These are phyloP conservation scores for Geum urbanum DNA, from an alignment of 306 rosid genomes.

Conservation along the genomic window DNA sequence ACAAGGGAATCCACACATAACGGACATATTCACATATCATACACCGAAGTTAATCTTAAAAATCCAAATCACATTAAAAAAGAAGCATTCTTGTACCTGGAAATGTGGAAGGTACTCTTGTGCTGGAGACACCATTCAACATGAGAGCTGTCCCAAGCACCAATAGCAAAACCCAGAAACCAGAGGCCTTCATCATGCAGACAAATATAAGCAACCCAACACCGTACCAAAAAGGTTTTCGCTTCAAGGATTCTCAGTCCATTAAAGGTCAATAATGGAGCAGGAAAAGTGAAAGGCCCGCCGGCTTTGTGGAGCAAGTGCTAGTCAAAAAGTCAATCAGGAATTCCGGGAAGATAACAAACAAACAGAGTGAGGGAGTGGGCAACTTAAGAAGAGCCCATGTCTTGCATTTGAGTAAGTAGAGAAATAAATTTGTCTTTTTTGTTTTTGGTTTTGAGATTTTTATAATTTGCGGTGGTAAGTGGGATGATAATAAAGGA, in stretches of 20 bases:
- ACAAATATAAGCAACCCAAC: not conserved
- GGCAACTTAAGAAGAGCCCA: slow-evolving; percentile 15
- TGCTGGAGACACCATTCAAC: slow-evolving; percentile 29
- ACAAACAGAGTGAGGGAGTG: slow-evolving; percentile 1
- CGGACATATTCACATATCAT: not conserved
- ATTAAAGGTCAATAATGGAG: not conserved
- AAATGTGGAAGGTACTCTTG: slow-evolving; percentile 18
- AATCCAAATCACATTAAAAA: not conserved
- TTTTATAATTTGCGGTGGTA: not conserved
- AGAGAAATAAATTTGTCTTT: not conserved
- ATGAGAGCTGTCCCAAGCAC: slow-evolving; percentile 27
- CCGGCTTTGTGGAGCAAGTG: slow-evolving; percentile 15
- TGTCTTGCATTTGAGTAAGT: slow-evolving; percentile 10
- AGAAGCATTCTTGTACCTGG: slow-evolving; percentile 29
- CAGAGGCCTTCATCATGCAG: slow-evolving; percentile 63
- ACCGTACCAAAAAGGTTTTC: not conserved
- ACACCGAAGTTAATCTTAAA: not conserved
- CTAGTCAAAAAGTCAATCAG: slow-evolving; percentile 18
- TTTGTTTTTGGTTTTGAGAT: not conserved
- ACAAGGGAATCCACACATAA: not conserved
- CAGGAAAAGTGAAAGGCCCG: not conserved
- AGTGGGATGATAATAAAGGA: slow-evolving; percentile 23
- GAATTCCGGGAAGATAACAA: slow-evolving; percentile 22
- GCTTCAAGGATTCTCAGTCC: not conserved
- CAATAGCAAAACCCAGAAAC: slow-evolving; percentile 39